phyloP scores from a whole-genome alignment of 1,284 basidiomycete species.

The Apiotrichum domesticum region DNA sequence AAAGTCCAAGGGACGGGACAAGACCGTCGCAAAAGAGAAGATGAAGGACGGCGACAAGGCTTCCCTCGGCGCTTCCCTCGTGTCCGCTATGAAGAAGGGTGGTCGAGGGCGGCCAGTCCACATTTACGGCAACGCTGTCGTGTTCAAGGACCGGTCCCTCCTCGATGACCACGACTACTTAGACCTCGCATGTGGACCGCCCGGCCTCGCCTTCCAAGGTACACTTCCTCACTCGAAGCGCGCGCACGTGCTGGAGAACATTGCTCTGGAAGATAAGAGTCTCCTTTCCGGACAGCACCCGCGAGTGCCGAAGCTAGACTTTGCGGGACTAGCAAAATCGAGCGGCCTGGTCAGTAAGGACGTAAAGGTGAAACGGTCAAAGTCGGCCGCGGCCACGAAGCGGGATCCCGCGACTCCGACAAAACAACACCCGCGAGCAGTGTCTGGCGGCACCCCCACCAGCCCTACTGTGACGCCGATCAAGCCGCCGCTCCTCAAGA shows the following conservation, averaged over 20 bases:
- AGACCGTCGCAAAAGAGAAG: constrained; percentile 4
- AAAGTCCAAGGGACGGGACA: constrained; percentile 18
- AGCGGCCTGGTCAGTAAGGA: constrained; percentile 32
- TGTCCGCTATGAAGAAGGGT: constrained; percentile 48
- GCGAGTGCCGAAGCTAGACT: constrained; percentile 38
- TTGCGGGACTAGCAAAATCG: constrained; percentile 39
- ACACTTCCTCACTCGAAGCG: constrained; percentile 42
- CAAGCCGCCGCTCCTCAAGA: not conserved
- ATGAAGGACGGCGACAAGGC: constrained; percentile 19
- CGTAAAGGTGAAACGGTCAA: constrained; percentile 24
- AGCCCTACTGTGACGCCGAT: not conserved
- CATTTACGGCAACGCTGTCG: constrained; percentile 46
- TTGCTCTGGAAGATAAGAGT: constrained; percentile 45
- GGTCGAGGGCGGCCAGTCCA: constrained; percentile 48
- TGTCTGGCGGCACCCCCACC: not conserved
- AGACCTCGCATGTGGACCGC: constrained; percentile 49
- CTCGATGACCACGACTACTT: constrained; percentile 49
- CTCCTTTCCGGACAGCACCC: constrained; percentile 42
- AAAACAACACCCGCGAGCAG: not conserved
- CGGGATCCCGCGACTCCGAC: constrained; percentile 14
- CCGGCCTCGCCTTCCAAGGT: constrained; percentile 38
- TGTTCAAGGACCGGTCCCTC: constrained; percentile 50
- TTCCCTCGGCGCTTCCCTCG: constrained; percentile 26
- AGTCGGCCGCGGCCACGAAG: constrained; percentile 4
- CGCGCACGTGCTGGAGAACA: constrained; percentile 43